Percentiles rank a stretch among this genome's conserved stretches.
These are phyloP conservation scores for Kuraishia ogatae DNA, from an alignment of 805 yeast species.

Conservation along the genomic window DNA sequence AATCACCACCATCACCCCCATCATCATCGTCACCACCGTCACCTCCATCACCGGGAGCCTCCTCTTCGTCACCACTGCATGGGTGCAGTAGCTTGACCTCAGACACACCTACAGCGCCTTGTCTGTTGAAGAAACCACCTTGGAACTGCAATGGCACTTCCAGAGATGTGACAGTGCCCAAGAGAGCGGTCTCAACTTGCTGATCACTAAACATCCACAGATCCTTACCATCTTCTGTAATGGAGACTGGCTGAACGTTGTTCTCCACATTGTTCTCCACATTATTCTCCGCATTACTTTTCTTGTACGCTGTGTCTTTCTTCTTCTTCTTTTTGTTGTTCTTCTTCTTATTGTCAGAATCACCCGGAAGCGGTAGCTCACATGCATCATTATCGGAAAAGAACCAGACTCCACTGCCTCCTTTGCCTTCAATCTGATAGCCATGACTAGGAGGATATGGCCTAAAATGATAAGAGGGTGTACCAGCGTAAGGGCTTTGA, in stretches of 20 bases:
- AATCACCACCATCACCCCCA: neutral
- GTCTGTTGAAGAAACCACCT: slow-evolving; percentile 69
- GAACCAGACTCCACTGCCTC: neutral
- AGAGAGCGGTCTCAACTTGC: slow-evolving; percentile 54
- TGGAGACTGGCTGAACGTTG: neutral
- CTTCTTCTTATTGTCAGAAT: neutral
- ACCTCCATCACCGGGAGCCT: slow-evolving; percentile 5
- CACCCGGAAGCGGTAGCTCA: neutral
- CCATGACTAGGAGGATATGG: neutral
- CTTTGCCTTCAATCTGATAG: neutral
- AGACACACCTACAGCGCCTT: slow-evolving; percentile 49
- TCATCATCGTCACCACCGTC: slow-evolving; percentile 10
- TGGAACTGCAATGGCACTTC: slow-evolving; percentile 69
- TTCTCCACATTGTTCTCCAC: too few species aligned
- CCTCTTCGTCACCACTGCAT: slow-evolving; percentile 31
- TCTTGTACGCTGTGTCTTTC: neutral
- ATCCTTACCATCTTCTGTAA: slow-evolving; percentile 4
- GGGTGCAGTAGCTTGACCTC: slow-evolving; percentile 70
- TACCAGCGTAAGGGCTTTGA: slow-evolving; percentile 40
- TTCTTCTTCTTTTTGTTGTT: neutral
- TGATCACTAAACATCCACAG: slow-evolving; percentile 11
- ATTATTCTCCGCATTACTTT: too few species aligned
- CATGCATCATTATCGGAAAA: neutral
- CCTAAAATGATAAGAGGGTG: neutral
- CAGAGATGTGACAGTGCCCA: slow-evolving; percentile 59